A percentile compares a stretch with the other conserved stretches of the same genome.
Evolutionary conservation across 148 eudicot species (phyloP).

Genomic region (Amaranthus hypochondriacus): DNA sequence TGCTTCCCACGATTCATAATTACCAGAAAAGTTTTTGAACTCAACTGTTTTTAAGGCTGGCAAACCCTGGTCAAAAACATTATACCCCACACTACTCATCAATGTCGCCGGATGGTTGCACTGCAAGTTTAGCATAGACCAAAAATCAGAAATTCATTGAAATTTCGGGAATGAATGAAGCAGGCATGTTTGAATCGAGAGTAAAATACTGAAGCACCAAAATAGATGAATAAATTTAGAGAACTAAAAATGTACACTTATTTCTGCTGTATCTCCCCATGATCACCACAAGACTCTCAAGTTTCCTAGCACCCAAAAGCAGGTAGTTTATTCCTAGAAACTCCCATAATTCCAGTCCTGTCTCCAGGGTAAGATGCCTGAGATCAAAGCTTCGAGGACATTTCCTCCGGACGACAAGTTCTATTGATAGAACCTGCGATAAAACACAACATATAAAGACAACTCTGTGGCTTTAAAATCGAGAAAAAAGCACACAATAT

Average conservation of each 20-base stretch:
- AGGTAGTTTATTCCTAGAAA: not conserved
- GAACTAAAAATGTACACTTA: not conserved
- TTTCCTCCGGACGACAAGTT: not conserved
- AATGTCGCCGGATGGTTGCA: not conserved
- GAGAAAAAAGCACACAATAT: not conserved
- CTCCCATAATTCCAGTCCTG: slow-evolving; percentile 8
- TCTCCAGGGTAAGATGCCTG: not conserved
- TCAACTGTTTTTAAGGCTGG: not conserved
- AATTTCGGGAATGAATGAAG: not conserved
- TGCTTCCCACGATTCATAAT: slow-evolving; percentile 7
- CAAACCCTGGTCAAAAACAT: not conserved
- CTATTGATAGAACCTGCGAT: not conserved
- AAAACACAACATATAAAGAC: not conserved
- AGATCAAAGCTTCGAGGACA: not conserved
- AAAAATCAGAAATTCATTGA: not conserved
- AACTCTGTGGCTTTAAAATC: not conserved
- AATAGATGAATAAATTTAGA: no score
- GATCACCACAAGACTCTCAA: not conserved
- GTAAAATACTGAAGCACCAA: not conserved
- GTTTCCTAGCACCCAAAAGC: slow-evolving; percentile 5
- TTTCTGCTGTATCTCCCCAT: not conserved
- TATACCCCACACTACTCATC: not conserved
- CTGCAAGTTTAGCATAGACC: not conserved
- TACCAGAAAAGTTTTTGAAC: not conserved
- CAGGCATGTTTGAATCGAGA: not conserved